These are phyloP conservation scores for Nicotiana tomentosiformis DNA, from an alignment of 257 asterid species.

Conservation along the genomic window DNA sequence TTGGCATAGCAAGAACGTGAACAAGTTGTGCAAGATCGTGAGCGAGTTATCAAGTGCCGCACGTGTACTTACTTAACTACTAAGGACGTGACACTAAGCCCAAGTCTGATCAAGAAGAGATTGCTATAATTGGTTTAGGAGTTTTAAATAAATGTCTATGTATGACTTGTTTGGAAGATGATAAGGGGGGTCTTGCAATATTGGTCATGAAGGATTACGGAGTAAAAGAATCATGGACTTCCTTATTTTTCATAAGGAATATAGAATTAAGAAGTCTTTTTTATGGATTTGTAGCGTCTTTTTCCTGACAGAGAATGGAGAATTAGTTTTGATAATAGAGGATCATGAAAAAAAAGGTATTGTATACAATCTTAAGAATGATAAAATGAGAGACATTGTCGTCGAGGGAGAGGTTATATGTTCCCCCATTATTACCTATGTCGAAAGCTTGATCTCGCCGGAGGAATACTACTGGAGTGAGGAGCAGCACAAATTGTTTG, in stretches of 20 bases:
- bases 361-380: not conserved
- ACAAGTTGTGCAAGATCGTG: too few species aligned
- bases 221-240: not conserved
- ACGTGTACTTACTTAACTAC: too few species aligned
- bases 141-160: not conserved
- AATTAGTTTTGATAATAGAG: not conserved
- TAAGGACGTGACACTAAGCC: too few species aligned
- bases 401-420: not conserved
- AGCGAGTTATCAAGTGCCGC: too few species aligned
- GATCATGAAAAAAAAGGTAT: not conserved
- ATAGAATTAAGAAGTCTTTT: not conserved
- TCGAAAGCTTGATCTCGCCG: not conserved
- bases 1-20: too few species aligned
- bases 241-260: not conserved
- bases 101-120: not conserved
- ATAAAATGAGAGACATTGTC: not conserved
- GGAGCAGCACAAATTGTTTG: not conserved
- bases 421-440: not conserved
- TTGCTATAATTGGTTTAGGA: not conserved
- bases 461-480: not conserved
- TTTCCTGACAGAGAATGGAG: not conserved
- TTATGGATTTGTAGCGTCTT: fast-evolving
- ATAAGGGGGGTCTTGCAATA: not conserved
- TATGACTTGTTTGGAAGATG: not conserved
- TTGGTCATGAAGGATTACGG: not conserved